Evolutionary conservation across 371 early-diverging fungal genomes (phyloP), one percentile per base, ranked within the genome.

Genomic region (Syncephalastrum contaminatum): DNA sequence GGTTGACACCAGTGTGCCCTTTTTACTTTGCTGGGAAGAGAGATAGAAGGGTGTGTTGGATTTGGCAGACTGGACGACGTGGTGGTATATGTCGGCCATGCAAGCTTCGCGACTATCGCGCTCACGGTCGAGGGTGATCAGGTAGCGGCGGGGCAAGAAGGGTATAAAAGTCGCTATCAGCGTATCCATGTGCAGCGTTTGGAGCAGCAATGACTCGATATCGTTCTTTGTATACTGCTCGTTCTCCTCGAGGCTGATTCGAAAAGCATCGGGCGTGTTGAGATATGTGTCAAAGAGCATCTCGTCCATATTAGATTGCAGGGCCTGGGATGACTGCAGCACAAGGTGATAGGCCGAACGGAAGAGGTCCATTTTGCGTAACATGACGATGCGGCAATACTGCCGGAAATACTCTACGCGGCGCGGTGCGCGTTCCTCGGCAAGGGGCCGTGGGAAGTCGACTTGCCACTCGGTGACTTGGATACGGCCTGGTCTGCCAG

Each of bases 391-490:
- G 18, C 77, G 70, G 22, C 71, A 73, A 25, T 68, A 70, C 5
- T 68, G 65, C 6, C 67, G 64, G 22, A 76, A 66, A 19, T 45
- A 60, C 21, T 70, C 64, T 15, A 73, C 56, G 39, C 58, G 60
- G 5, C 49, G 39, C 0, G 56, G 12, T 1, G 18, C 16, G 4
- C 36, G 21, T 48, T 78, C 78, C 4, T 42, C 51, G 3, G 70
- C 61, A 19, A 78, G 48, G 1, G 65, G 65, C 25, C 61, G 70
- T 7, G 75, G 75, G 24, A 72, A 74, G 46, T 78, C 61, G 14
- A 74, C 78, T 30, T 78, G 69, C 73, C 75, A 74, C 10, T 72
- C 54, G 4, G 56, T 51, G 12, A 74, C 67, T 22, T 61, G 61
- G 39, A 78, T 70, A 21, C 58, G 19, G 0, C 78, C 78, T 8